These are phyloP conservation scores for Chrysanthemum makinoi DNA, from an alignment of 129 eudicot species.

Conservation along the genomic window DNA sequence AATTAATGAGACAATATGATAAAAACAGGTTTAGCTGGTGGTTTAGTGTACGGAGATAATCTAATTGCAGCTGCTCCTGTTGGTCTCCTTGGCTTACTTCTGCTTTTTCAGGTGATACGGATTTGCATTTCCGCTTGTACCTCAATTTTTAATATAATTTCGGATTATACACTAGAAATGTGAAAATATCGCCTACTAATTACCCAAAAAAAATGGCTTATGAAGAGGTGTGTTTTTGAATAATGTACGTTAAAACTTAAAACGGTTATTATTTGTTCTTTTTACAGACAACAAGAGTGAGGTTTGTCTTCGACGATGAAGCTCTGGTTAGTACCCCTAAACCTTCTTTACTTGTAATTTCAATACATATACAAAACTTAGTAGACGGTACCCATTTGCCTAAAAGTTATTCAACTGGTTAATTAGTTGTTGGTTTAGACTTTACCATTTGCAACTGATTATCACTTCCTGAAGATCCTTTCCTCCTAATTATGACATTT, in stretches of 20 bases:
- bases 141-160: background rate
- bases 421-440: no score
- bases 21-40: conserved; percentile 74
- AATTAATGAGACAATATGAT: background rate
- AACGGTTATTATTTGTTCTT: conserved; percentile 14
- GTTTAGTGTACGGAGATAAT: conserved; percentile 67
- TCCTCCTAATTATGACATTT: no score
- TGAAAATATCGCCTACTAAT: no score
- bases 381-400: background rate
- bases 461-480: no score
- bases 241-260: background rate
- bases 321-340: conserved; percentile 65
- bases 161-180: no score
- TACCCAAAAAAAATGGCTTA: background rate
- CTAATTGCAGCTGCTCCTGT: conserved; percentile 76
- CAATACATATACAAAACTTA: background rate
- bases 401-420: background rate
- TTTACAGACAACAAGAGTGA: conserved; percentile 90
- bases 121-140: background rate
- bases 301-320: conserved; percentile 88
- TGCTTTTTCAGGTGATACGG: conserved; percentile 69
- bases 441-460: no score
- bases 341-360: conserved; percentile 16
- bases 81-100: conserved; percentile 90
- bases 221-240: background rate